Evolutionary conservation across 2,329 filamentous ascomycete genomes (phyloP).

Genomic region (Fusarium xylarioides): DNA sequence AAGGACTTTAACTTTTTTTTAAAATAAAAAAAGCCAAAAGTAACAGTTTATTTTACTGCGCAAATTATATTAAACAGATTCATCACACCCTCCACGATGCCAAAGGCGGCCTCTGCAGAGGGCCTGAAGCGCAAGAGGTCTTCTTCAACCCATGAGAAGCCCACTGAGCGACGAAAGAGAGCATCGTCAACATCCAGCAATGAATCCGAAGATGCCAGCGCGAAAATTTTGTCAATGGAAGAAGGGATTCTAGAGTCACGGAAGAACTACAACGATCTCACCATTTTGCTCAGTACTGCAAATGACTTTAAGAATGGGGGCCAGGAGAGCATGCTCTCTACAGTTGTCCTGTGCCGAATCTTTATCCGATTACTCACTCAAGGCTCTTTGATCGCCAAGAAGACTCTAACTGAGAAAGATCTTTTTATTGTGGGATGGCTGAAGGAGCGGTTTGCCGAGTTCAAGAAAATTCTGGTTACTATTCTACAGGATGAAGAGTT

Average conservation of each 20-base stretch:
- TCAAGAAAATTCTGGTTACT: conserved; percentile 68
- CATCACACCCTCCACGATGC: conserved; percentile 36
- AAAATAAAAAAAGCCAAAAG: background rate
- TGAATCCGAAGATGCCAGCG: conserved; percentile 63
- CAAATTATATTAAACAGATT: background rate
- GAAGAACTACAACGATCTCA: conserved; percentile 92
- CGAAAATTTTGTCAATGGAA: conserved; percentile 79
- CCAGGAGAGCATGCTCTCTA: conserved; percentile 70
- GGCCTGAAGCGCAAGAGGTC: conserved; percentile 63
- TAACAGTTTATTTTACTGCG: background rate
- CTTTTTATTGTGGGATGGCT: conserved; percentile 80
- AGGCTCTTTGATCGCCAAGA: conserved; percentile 73
- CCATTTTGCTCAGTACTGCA: conserved; percentile 68
- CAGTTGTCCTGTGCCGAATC: conserved; percentile 84
- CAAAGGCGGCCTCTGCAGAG: conserved; percentile 38
- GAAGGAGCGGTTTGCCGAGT: conserved; percentile 76
- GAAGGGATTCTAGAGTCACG: conserved; percentile 83
- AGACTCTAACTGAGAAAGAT: conserved; percentile 76
- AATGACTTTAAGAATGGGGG: conserved; percentile 59
- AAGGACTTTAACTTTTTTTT: background rate
- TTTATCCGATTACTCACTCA: conserved; percentile 83
- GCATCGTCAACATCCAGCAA: conserved; percentile 57
- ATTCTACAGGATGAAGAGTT: conserved; percentile 70
- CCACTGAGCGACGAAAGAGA: conserved; percentile 61
- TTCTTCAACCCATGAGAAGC: conserved; percentile 53